Base-by-base conservation (phyloP, 805 yeast species). In the Yarrowia phangngaensis region DNA sequence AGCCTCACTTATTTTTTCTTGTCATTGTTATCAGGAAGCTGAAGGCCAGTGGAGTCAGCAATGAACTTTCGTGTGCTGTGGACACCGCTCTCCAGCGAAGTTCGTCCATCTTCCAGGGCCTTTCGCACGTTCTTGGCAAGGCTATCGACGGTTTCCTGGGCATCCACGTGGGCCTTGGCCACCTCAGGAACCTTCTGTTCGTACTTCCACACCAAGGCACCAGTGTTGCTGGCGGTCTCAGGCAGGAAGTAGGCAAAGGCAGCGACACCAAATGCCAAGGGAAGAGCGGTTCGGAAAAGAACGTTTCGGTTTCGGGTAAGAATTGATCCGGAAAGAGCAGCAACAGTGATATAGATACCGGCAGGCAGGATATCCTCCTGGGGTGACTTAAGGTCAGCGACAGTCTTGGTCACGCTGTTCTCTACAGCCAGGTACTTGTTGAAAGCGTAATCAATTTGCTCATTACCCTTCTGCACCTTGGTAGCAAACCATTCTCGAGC, bases 161-260 rank as follows among this genome's bases (percentile, higher is more conserved):
- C 68, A 31, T 63, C 59, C 27, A 74, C 71, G 61, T 86, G 95
- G 50, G 74, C 74, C 34, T 72, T 62, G 11, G 89, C 86, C 26
- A 86, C 62, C 29, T 69, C 70, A 4, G 95, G 94, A 33, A 80
- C 64, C 49, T 72, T 64, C 60, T 76, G 66, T 63, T 87, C 92
- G 53, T 76, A 69, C 49, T 68, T 65, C 78, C 85, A 79, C 3
- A 74, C 65, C 57, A 80, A 76, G 6, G 67, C 63, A 11, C 74
- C 65, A 7, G 85, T 76, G 62, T 82, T 84, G 31, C 60, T 58
- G 58, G 76, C 84, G 0, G 95, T 87, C 43, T 72, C 65, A 13
- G 95, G 95, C 58, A 85, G 71, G 57, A 84, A 80, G 62, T 75
- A 72, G 52, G 70, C 75, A 67, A 87, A 84, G 0, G 90, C 78